Base-by-base conservation (phyloP, 2,329 filamentous ascomycete species). In the Fusarium sp. region DNA sequence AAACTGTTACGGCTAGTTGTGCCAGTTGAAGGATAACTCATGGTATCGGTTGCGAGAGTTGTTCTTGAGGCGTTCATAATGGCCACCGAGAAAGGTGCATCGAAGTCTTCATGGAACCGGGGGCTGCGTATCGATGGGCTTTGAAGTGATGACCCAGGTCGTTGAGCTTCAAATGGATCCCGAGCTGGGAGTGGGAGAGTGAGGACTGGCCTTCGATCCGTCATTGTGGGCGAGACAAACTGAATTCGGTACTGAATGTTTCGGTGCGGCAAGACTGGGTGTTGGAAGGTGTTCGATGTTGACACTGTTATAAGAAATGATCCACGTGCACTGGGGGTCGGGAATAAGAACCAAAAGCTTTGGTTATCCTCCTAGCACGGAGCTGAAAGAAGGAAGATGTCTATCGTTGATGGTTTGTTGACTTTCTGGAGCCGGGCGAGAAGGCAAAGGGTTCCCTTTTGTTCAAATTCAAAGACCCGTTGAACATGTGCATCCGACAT, bases 81-180 rank as follows among this genome's bases (percentile, higher is more conserved):
- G 12, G 76, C 77, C 68, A 79, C 78, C 39, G 79, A 82, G 68
- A 83, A 82, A 20, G 81, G 81, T 4, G 81, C 81, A 64, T 83
- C 77, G 63, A 83, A 82, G 60, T 83, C 79, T 68, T 83, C 81
- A 65, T 64, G 78, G 67, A 83, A 83, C 36, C 80, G 79, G 18
- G 81, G 81, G 53, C 76, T 80, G 57, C 75, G 73, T 53, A 76
- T 62, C 36, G 71, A 74, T 20, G 71, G 71, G 20, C 68, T 74
- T 50, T 55, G 71, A 29, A 74, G 53, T 13, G 68, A 74, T 50
- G 71, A 70, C 42, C 68, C 68, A 42, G 73, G 65, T 58, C 59
- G 72, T 47, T 74, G 73, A 60, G 69, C 45, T 10, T 76, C 74
- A 57, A 53, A 53, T n/a, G 65, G 71, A 27, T 73, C 73, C 50